Percentiles rank a stretch among this genome's conserved stretches.
Evolutionary conservation across 257 asterid genomes (phyloP).

Genomic region (Nicotiana undulata): DNA sequence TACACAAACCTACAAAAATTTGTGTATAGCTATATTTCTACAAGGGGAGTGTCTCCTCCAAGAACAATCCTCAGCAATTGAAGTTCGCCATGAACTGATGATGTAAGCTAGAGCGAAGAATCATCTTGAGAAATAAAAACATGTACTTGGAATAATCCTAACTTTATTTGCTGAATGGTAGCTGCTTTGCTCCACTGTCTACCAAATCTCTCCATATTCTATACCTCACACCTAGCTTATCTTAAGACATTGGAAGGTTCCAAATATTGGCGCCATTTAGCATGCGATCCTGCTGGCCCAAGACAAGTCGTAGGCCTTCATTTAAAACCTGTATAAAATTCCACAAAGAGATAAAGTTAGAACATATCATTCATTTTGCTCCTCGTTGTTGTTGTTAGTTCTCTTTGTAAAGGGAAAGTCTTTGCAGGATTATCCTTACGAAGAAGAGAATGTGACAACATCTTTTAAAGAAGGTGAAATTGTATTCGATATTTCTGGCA

Average conservation of each 20-base stretch:
- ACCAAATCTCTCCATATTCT: constrained; percentile 76
- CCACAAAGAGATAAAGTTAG: neutral
- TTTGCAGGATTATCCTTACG: neutral
- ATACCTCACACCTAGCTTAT: constrained; percentile 80
- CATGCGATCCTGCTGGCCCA: constrained; percentile 85
- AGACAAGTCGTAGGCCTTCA: constrained; percentile 73
- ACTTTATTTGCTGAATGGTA: constrained; percentile 31
- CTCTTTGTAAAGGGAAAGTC: neutral
- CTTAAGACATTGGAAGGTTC: constrained; percentile 71
- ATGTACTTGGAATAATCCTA: neutral
- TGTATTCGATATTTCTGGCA: neutral
- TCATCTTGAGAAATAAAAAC: neutral
- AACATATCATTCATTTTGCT: neutral
- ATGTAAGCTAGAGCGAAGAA: neutral
- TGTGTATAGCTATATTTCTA: constrained; percentile 3
- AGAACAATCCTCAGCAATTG: neutral
- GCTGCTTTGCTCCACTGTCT: constrained; percentile 43
- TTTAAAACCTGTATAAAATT: constrained; percentile 50
- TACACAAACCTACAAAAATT: neutral
- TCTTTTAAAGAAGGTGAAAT: neutral
- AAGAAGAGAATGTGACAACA: neutral
- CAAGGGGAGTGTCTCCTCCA: neutral
- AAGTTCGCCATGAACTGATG: neutral
- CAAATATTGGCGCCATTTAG: constrained; percentile 66
- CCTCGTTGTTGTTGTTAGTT: neutral